Base-by-base conservation (phyloP, 805 yeast genomes). In the Saccharomycopsis oosterbeekiorum region DNA sequence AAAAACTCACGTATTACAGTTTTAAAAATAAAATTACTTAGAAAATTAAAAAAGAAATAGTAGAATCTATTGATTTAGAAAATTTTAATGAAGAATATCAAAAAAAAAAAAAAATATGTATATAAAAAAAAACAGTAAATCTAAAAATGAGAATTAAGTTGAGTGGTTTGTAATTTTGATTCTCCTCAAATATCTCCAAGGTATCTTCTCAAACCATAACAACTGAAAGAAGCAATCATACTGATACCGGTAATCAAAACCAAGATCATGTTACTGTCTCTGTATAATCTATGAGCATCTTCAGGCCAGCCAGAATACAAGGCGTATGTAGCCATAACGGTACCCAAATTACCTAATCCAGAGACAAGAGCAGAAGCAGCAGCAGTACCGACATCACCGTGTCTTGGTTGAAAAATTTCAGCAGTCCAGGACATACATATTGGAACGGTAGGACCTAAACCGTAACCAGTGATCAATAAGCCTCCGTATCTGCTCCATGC, bases 371-470 rank as follows among this genome's bases (percentile, higher is more conserved):
- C 97, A 8, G 91, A 80, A 55, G 89, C 81, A 39, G 86, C 90
- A 1, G 96, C 96, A 62, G 84, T 78, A 8, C 97, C 97, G 56
- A 89, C 84, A 68, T 89, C 94, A 34, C 96, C 96, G 69, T 89
- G 85, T 56, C 80, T 76, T 11, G 80, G 78, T 6, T 79, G 80
- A 75, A 89, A 86, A 56, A 88, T 86, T 68, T 87, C 92, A 0
- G 92, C 83, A 0, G 91, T 73, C 86, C 88, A 82, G 0, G 96
- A 81, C 96, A 89, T 89, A 68, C 85, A 80, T 43, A 87, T 89
- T 34, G 97, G 96, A 14, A 89, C 96, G 0, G 97, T 89, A 21
- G 96, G 94, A 11, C 97, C 97, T 57, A 89, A 78, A 0, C 97
- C 97, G 66, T 85, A 87, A 0, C 97, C 97, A 6, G 89, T 84